Base-by-base conservation (phyloP, 2,329 filamentous ascomycete genomes). In the Zasmidium angulare region DNA sequence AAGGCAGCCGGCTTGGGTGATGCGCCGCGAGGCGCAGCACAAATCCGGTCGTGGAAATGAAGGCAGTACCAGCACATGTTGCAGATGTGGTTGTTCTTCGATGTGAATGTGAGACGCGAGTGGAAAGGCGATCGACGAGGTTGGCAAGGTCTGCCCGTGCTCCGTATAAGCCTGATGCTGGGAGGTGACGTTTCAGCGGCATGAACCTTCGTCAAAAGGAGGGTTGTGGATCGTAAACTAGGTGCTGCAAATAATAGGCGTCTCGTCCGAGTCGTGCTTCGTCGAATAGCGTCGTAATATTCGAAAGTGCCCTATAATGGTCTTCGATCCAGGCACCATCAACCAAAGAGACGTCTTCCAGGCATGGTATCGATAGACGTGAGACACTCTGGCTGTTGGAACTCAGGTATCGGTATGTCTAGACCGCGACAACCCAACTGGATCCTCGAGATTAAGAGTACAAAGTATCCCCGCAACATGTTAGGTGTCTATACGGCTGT, bases 191-290 rank as follows among this genome's bases (percentile, higher is more conserved):
- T 50, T 50, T 29, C 21, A 50, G 22, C 49, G 49, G 49, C 22
- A 29, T 3, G 49, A 50, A 50, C 49, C 49, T 50, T 50, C 49
- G 49, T 26, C 49, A 50, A 17, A 29, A 19, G 24, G 49, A 14
- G 3, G 12, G 22, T 10, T 29, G 49, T 2, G 22, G 11, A 29
- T 50, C 23, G 49, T n/a, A 24, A 29, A 50, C 36, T 14, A 17
- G n/a, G 36, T 3, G 36, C 14, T 43, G 36, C 7, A 36, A n/a
- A n/a, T n/a, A 43, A 43, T 43, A 43, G 36, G n/a, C 36, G 11
- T 43, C 36, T 43, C 7, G 26, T 9, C 11, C 11, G 36, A 43
- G 36, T 43, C 36, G 36, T 43, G 36, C 36, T 7, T 17, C 3
- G 36, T 10, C 36, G 36, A 43, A 43, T 10, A 7, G n/a, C 7